A percentile compares a stretch with the other conserved stretches of the same genome.
These are phyloP conservation scores for Aspergillus nanangensis DNA, from an alignment of 495 filamentous ascomycete genomes.

Conservation along the genomic window DNA sequence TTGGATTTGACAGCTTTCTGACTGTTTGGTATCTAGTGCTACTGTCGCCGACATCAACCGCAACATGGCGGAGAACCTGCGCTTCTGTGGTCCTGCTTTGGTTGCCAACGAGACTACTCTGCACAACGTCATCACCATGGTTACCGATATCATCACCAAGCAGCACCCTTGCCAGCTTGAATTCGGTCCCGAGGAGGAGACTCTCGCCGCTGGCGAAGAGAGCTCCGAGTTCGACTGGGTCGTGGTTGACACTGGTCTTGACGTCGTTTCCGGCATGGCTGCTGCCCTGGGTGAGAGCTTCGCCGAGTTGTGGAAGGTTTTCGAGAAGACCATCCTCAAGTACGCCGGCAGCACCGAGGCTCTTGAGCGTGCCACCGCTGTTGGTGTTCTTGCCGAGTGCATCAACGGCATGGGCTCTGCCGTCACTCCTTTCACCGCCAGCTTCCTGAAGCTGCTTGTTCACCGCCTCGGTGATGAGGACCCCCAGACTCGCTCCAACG, in stretches of 20 bases:
- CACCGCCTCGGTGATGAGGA: constrained; percentile 89
- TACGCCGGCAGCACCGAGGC: constrained; percentile 79
- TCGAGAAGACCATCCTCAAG: constrained; percentile 84
- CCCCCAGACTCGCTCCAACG: constrained; percentile 88
- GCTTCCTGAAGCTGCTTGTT: constrained; percentile 73
- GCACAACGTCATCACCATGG: constrained; percentile 61
- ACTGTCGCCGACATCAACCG: constrained; percentile 94
- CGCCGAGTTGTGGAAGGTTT: constrained; percentile 83
- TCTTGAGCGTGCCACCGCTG: constrained; percentile 79
- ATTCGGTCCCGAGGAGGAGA: constrained; percentile 71
- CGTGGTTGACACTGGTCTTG: constrained; percentile 87
- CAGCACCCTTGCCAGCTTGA: constrained; percentile 91
- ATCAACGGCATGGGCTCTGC: constrained; percentile 75
- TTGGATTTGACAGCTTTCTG: constrained; percentile 26
- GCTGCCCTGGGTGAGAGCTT: constrained; percentile 79
- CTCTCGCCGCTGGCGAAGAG: constrained; percentile 64
- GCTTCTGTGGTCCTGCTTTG: constrained; percentile 84
- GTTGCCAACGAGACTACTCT: constrained; percentile 61
- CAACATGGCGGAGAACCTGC: constrained; percentile 88
- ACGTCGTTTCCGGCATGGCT: constrained; percentile 79
- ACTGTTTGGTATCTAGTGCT: constrained; percentile 50
- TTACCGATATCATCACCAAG: constrained; percentile 74
- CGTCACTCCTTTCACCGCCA: constrained; percentile 71
- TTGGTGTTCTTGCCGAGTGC: constrained; percentile 91
- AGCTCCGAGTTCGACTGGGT: constrained; percentile 97